Conservation (phyloP, 2,329 filamentous ascomycete species). For the Fusarium dimerum region DNA sequence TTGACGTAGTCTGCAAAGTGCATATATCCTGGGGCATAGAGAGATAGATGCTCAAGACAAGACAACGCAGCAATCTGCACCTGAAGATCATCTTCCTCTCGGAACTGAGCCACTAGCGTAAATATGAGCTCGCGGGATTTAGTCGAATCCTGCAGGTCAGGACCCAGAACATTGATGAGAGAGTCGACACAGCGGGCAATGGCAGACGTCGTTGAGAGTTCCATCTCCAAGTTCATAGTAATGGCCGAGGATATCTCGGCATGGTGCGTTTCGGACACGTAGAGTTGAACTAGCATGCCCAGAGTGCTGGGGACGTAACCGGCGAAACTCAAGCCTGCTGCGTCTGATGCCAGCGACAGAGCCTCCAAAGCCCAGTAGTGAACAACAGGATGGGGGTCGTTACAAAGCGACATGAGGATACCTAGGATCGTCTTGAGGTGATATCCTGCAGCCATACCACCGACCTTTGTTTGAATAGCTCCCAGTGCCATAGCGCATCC, state of each 20-base stretch:
- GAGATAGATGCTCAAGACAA: slow-evolving; percentile 86
- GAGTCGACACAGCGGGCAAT: slow-evolving; percentile 89
- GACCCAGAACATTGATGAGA: slow-evolving; percentile 94
- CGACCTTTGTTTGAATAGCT: slow-evolving; percentile 91
- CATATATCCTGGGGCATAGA: slow-evolving; percentile 89
- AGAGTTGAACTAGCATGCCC: slow-evolving; percentile 91
- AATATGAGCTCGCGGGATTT: slow-evolving; percentile 93
- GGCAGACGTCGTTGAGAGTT: slow-evolving; percentile 77
- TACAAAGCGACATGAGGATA: slow-evolving; percentile 96
- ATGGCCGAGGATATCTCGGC: slow-evolving; percentile 76
- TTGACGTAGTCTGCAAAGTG: slow-evolving; percentile 83
- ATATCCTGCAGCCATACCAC: slow-evolving; percentile 94
- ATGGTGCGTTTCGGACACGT: slow-evolving; percentile 89
- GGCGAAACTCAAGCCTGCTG: slow-evolving; percentile 89
- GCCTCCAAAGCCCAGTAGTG: slow-evolving; percentile 97
- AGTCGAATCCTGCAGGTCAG: slow-evolving; percentile 87
- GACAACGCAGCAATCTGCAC: slow-evolving; percentile 76
- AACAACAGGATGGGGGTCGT: slow-evolving; percentile 90
- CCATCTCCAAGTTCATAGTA: slow-evolving; percentile 88
- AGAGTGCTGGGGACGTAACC: slow-evolving; percentile 87
- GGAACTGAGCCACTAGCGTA: slow-evolving; percentile 80
- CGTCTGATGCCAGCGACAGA: slow-evolving; percentile 82
- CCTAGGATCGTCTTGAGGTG: slow-evolving; percentile 97
- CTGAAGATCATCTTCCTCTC: slow-evolving; percentile 68
- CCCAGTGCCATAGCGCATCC: slow-evolving; percentile 94